Evolutionary conservation across 495 filamentous ascomycete species (phyloP), one percentile per base, ranked within the genome.

Genomic region (Talaromyces stipitatus): DNA sequence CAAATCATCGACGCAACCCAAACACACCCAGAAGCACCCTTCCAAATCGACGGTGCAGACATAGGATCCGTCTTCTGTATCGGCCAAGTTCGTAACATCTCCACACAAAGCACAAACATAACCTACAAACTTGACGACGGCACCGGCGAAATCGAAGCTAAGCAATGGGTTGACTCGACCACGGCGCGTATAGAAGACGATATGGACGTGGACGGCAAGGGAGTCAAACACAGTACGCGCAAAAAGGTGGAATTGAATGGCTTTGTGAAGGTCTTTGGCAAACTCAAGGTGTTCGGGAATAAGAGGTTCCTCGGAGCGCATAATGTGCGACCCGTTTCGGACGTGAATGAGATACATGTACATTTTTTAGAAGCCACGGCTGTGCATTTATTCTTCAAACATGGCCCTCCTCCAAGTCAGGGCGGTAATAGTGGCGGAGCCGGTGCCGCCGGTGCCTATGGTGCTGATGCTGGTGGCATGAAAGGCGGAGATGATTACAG

Each of bases 71-170:
- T 97, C 56, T 90, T 87, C 24, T 83, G 97, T 64, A 82, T 97
- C 61, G 95, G 90, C 29, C 92, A 95, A 74, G 86, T 98, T 36
- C 89, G 89, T 65, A 85, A 87, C 68, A 85, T 96, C 70, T 87
- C 83, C 66, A 76, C 80, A n/a, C 90, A 95, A 74, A 78, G 87
- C 48, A 96, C 92, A 55, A 95, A 96, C 75, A 79, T 88, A 58
- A 95, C 88, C 29, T 97, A 95, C 81, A 87, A 84, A 62, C 72
- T 97, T 61, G 95, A 97, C 73, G 94, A 98, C 73, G 94, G 95
- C 70, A 97, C 94, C 0, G 94, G 90, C 57, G 78, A 83, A 26
- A 84, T 96, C 56, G 94, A 98, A 76, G 91, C 90, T 38, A 97
- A 96, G 77, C 83, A 89, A 69, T 97, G 90, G 90, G 74, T 91